Evolutionary conservation across 495 filamentous ascomycete species (phyloP), one percentile per base, ranked within the genome.

Genomic region (Penicillium lividum): DNA sequence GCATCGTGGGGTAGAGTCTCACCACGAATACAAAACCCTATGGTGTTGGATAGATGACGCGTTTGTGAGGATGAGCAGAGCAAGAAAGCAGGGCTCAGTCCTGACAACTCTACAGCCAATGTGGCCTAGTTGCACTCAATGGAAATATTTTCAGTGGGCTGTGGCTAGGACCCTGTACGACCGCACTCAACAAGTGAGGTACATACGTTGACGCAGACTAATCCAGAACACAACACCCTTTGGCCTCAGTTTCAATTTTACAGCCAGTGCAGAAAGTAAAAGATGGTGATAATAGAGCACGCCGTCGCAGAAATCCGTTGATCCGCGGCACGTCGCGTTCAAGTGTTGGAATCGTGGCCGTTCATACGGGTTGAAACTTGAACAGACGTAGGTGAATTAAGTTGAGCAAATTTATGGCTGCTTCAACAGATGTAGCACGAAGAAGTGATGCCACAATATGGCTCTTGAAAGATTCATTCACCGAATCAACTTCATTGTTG

Each of bases 201-300:
- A 27, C 16, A 3, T n/a, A n/a, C n/a, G n/a, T 45, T 45, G 16
- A 6, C 11, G 42, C n/a, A 44, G 27, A 51, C 53, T 15, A 46
- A 33, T 42, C n/a, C 40, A 45, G 29, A 46, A 33, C n/a, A 54
- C 27, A 54, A 34, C 53, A 44, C 25, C 40, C 25, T 46, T 33
- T 27, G 13, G 25, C 40, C 27, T 54, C 38, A 5, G 25, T 33
- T 54, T 54, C 5, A 30, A 46, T 46, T 5, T 13, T n/a, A 34
- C 28, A 54, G 40, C 53, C 40, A 54, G 18, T 46, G 40, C 53
- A 46, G 53, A 22, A 46, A 33, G 4, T 33, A 0, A 54, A 22
- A 33, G 51, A 44, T 53, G 38, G 51, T 53, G 51, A 53, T 53
- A 53, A 29, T 1, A 34, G 27, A 1, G 42, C 28, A 25, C 13